Conservation (phyloP, 192 early-diverging fungal species). For the Gryganskiella cystojenkinii region DNA sequence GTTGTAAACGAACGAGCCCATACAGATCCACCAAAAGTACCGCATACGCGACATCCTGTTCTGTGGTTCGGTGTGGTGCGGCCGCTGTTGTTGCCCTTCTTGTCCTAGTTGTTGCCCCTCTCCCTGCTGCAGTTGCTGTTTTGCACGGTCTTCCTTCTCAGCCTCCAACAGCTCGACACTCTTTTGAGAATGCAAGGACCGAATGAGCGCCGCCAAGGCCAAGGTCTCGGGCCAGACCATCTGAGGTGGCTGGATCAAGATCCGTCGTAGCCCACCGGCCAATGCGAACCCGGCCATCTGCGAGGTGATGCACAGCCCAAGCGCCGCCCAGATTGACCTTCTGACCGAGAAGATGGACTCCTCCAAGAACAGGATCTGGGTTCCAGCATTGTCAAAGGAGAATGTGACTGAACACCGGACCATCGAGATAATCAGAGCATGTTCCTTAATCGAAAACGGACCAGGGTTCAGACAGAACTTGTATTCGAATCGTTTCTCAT, state of each 20-base stretch:
- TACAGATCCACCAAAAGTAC: slow-evolving; percentile 68
- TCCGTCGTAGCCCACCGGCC: slow-evolving; percentile 57
- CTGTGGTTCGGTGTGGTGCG: slow-evolving; percentile 19
- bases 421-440: slow-evolving; percentile 64
- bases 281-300: slow-evolving; percentile 54
- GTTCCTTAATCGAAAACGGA: slow-evolving; percentile 71
- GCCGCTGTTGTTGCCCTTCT: too few species aligned
- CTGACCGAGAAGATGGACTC: slow-evolving; percentile 59
- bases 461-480: slow-evolving; percentile 64
- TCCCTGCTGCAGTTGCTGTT: background rate
- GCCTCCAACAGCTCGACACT: slow-evolving; percentile 2
- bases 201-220: slow-evolving; percentile 80
- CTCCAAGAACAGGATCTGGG: slow-evolving; percentile 62
- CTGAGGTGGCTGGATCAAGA: slow-evolving; percentile 79
- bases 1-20: slow-evolving; percentile 61
- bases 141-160: background rate
- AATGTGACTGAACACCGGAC: slow-evolving; percentile 55
- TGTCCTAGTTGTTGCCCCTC: too few species aligned
- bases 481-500: slow-evolving; percentile 44
- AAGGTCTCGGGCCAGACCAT: slow-evolving; percentile 89
- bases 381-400: slow-evolving; percentile 63
- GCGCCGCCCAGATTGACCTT: slow-evolving; percentile 56
- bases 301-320: slow-evolving; percentile 64
- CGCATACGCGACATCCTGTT: slow-evolving; percentile 54
- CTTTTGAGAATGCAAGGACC: slow-evolving; percentile 68